Evolutionary conservation across 768 basidiomycete species (phyloP).

Genomic region (Dioszegia hungarica): DNA sequence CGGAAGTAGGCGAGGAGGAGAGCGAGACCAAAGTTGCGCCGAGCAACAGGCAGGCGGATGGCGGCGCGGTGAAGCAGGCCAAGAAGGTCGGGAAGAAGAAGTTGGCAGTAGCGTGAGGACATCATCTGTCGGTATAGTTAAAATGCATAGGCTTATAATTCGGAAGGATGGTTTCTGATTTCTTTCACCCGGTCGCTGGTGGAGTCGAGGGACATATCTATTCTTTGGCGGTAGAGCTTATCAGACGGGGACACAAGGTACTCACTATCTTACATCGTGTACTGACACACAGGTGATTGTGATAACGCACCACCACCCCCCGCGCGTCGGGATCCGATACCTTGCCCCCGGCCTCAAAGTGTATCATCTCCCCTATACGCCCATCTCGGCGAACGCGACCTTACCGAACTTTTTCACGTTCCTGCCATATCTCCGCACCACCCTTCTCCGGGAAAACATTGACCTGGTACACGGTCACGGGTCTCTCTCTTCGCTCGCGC

Average conservation of each 20-base stretch:
- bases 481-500: slow-evolving; percentile 78
- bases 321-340: slow-evolving; percentile 85
- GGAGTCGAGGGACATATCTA: slow-evolving; percentile 97
- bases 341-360: slow-evolving; percentile 70
- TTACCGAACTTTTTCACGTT: slow-evolving; percentile 90
- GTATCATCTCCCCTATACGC: slow-evolving; percentile 79
- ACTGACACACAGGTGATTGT: slow-evolving; percentile 67
- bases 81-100: slow-evolving; percentile 18
- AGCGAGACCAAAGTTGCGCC: background rate
- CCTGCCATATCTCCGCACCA: slow-evolving; percentile 83
- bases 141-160: slow-evolving; percentile 30
- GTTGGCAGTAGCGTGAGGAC: slow-evolving; percentile 34
- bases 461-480: slow-evolving; percentile 88
- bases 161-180: slow-evolving; percentile 87
- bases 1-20: slow-evolving; percentile 2
- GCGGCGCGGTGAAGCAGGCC: background rate
- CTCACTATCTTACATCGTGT: background rate
- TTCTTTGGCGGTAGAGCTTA: slow-evolving; percentile 77
- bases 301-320: slow-evolving; percentile 85
- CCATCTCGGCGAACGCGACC: slow-evolving; percentile 85
- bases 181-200: slow-evolving; percentile 89
- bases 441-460: slow-evolving; percentile 78
- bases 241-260: slow-evolving; percentile 79
- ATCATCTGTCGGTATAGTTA: background rate
- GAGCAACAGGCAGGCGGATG: background rate